Conservation (phyloP, 139 green algal species). For the Tetradesmus obliquus region DNA sequence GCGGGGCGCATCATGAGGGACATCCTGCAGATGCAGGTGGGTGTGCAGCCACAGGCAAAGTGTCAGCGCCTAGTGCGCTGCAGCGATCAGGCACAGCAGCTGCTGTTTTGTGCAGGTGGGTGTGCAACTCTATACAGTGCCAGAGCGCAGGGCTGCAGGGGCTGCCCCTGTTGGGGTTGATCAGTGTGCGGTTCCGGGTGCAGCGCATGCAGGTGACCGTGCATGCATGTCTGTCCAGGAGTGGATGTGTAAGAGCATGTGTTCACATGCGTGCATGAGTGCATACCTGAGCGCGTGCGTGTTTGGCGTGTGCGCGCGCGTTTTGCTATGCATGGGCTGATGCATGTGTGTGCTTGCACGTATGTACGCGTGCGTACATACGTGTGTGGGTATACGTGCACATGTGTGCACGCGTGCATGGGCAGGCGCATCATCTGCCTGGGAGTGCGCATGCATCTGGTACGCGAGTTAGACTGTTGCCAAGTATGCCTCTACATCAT, state of each 20-base stretch:
- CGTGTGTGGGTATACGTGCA: not conserved
- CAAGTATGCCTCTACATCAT: no score
- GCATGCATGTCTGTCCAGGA: not conserved
- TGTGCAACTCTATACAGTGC: not conserved
- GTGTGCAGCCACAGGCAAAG: not conserved
- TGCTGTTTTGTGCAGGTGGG: not conserved
- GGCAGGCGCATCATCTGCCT: no score
- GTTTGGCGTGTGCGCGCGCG: no score
- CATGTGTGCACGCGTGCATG: not conserved
- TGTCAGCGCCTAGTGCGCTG: not conserved
- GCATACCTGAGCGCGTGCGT: no score
- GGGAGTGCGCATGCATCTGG: no score
- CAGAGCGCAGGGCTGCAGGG: no score
- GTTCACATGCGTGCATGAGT: not conserved
- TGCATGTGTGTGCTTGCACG: not conserved
- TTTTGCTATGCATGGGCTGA: not conserved
- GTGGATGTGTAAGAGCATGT: not conserved
- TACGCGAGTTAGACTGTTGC: no score
- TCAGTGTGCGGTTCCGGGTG: no score
- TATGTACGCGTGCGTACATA: not conserved
- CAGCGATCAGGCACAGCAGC: not conserved
- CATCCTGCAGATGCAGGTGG: constrained; percentile 35
- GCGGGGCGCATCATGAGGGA: constrained; percentile 29
- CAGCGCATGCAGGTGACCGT: not conserved
- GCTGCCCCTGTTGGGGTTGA: no score